These are phyloP conservation scores for Akanthomyces uredinophilus DNA, from an alignment of 2,329 filamentous ascomycete species.

Conservation along the genomic window DNA sequence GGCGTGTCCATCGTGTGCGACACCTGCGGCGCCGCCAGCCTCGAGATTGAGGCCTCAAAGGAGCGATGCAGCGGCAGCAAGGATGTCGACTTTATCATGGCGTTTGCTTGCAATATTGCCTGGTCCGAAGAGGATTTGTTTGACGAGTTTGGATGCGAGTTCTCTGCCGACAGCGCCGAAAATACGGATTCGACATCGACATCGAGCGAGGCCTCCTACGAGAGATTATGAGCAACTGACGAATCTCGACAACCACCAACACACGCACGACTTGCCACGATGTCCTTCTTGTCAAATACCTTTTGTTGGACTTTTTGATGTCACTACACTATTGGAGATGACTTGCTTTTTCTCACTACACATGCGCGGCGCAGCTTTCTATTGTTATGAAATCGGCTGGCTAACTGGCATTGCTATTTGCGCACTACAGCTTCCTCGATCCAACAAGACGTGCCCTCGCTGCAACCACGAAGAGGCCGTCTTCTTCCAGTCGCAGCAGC, in stretches of 20 bases:
- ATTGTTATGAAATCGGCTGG: slow-evolving; percentile 28
- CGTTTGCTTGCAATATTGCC: neutral
- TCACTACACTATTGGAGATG: neutral
- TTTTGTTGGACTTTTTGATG: neutral
- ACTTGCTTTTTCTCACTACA: neutral
- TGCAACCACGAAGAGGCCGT: slow-evolving; percentile 89
- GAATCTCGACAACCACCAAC: neutral
- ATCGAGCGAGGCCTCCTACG: neutral
- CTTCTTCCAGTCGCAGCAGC: slow-evolving; percentile 98
- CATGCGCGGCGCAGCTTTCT: neutral
- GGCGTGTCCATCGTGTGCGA: slow-evolving; percentile 40
- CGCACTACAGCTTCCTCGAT: slow-evolving; percentile 73
- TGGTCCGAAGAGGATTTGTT: slow-evolving; percentile 29
- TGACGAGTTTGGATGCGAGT: slow-evolving; percentile 23
- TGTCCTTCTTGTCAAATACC: neutral
- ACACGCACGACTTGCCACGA: neutral
- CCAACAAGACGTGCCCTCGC: slow-evolving; percentile 76
- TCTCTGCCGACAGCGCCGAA: neutral
- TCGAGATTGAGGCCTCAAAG: slow-evolving; percentile 17
- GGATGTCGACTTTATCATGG: slow-evolving; percentile 22
- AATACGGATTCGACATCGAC: neutral
- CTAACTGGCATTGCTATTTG: slow-evolving; percentile 37
- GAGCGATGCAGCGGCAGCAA: slow-evolving; percentile 17
- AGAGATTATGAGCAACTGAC: neutral
- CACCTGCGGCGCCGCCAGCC: slow-evolving; percentile 30